Percentiles rank a stretch among this genome's conserved stretches.
Evolutionary conservation across 2,329 filamentous ascomycete species (phyloP).

Genomic region (Colletotrichum musae): DNA sequence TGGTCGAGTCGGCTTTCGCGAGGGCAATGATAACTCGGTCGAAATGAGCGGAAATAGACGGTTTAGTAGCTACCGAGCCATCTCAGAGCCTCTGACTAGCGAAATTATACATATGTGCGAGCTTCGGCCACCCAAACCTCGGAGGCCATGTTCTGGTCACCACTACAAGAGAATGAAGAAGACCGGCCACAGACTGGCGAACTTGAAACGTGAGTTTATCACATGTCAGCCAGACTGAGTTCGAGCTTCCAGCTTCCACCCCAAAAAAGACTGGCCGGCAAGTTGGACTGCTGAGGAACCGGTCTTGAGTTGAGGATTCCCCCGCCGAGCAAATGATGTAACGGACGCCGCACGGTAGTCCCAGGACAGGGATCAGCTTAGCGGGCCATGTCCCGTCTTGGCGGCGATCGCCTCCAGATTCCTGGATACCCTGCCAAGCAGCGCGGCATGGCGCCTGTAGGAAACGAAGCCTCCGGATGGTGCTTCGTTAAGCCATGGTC

Average conservation of each 20-base stretch:
- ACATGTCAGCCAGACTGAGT: constrained; percentile 2
- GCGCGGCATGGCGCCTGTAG: background rate
- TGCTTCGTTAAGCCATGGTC: background rate
- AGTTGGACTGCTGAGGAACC: constrained; percentile 11
- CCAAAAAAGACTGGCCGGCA: background rate
- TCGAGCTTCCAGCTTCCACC: background rate
- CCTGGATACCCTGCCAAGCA: constrained; percentile 36
- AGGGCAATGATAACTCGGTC: background rate
- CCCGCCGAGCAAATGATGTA: constrained; percentile 37
- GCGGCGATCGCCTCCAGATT: constrained; percentile 39
- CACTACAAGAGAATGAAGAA: no score
- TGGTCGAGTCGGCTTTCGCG: background rate
- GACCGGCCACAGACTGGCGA: background rate
- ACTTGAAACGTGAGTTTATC: constrained; percentile 2
- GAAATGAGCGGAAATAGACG: background rate
- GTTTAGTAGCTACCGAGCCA: no score
- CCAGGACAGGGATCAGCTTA: constrained; percentile 38
- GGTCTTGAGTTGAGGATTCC: constrained; percentile 29
- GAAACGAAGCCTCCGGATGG: constrained; percentile 13
- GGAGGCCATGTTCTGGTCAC: background rate
- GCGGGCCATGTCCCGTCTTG: constrained; percentile 39
- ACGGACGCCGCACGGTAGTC: constrained; percentile 34
- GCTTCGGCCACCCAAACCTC: constrained; percentile 3
- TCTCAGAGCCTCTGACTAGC: no score
- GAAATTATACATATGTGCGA: background rate